Percentiles rank a stretch among this genome's conserved stretches.
phyloP scores from a whole-genome alignment of 164 flowering plant species.

The Aristolochia fimbriata region DNA sequence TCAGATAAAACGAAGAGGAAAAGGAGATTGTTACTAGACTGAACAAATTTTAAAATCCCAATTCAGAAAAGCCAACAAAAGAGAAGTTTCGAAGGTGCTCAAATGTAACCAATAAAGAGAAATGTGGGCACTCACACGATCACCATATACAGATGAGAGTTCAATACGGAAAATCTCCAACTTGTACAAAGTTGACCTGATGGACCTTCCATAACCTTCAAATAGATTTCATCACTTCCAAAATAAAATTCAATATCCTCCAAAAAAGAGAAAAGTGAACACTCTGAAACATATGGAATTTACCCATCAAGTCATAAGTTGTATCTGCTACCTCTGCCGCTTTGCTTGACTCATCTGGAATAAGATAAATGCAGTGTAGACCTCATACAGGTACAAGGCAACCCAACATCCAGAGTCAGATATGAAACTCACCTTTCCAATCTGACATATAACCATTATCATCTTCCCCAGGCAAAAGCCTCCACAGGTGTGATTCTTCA shows the following conservation, averaged over 20 bases:
- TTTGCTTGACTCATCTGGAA: conserved; percentile 12
- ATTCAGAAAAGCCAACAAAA: no score
- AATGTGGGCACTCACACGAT: conserved; percentile 40
- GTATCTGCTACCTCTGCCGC: conserved; percentile 12
- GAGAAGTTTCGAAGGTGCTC: not conserved
- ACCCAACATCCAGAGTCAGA: not conserved
- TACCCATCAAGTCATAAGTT: conserved; percentile 15
- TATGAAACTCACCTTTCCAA: conserved; percentile 44
- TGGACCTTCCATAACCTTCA: conserved; percentile 18
- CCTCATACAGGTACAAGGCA: not conserved
- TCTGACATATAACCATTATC: conserved; percentile 37
- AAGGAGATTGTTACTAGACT: not conserved
- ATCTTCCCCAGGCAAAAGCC: conserved; percentile 35
- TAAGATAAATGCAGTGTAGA: not conserved
- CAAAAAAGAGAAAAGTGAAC: not conserved
- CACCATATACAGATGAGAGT: conserved; percentile 65
- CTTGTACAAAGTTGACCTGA: conserved; percentile 50
- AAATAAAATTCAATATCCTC: conserved; percentile 1
- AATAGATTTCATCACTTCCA: conserved; percentile 35
- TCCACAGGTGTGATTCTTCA: conserved; percentile 59
- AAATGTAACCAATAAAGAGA: not conserved
- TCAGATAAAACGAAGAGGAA: not conserved
- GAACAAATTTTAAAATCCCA: no score
- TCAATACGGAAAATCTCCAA: conserved; percentile 67
- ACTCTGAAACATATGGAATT: conserved; percentile 1